phyloP scores from a whole-genome alignment of 2,329 filamentous ascomycete genomes.

The Camillea tinctor region DNA sequence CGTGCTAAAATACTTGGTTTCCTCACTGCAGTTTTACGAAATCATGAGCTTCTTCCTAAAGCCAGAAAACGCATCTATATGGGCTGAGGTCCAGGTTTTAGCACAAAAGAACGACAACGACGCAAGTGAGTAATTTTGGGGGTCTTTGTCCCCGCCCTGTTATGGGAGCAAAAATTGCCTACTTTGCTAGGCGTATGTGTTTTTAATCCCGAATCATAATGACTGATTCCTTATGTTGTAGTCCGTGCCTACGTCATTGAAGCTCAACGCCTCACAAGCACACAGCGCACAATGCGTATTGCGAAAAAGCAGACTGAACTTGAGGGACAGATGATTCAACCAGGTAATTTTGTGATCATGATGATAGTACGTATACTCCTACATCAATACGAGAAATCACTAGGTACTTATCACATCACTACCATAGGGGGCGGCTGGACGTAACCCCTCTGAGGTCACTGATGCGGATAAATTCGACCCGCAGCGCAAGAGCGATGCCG shows the following conservation, averaged over 20 bases:
- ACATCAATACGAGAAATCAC: background rate
- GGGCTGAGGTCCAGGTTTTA: conserved; percentile 42
- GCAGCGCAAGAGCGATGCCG: conserved; percentile 37
- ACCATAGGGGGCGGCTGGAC: conserved; percentile 37
- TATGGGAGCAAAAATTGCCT: no score
- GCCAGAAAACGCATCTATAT: conserved; percentile 39
- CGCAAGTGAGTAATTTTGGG: no score
- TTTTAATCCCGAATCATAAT: no score
- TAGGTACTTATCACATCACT: conserved; percentile 10
- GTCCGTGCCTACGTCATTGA: conserved; percentile 41
- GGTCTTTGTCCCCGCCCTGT: no score
- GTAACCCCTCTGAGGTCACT: conserved; percentile 37
- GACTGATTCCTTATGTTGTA: no score
- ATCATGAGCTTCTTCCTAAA: conserved; percentile 42
- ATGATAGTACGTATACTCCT: conserved; percentile 35
- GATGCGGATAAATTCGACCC: conserved; percentile 42
- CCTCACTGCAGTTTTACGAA: conserved; percentile 37
- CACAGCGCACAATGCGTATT: conserved; percentile 39
- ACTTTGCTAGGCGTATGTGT: no score
- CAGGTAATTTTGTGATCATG: conserved; percentile 41
- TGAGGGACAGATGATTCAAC: conserved; percentile 38
- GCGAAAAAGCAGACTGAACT: conserved; percentile 34
- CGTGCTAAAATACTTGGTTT: conserved; percentile 15
- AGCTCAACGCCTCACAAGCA: conserved; percentile 40
- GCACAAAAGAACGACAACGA: conserved; percentile 36